These are phyloP conservation scores for Cucumis cinereus DNA, from an alignment of 306 rosid species.

Conservation along the genomic window DNA sequence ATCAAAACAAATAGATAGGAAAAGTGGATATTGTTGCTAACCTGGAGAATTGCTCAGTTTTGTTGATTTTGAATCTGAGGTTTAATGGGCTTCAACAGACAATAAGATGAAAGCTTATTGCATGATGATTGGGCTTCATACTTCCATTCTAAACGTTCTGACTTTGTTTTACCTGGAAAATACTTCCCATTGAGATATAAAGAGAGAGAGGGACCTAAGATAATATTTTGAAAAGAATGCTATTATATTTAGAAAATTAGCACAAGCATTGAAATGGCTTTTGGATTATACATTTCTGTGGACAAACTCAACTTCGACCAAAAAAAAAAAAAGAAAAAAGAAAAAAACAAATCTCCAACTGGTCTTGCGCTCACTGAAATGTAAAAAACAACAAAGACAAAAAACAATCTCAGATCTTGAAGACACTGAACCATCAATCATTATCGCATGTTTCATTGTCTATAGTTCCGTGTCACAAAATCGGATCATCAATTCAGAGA, in stretches of 20 bases:
- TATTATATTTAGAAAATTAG: not conserved
- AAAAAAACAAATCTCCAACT: not conserved
- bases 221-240: not conserved
- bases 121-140: not conserved
- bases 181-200: not conserved
- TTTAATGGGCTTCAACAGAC: not conserved
- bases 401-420: conserved; percentile 11
- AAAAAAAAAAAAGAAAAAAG: conserved; percentile 1
- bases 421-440: conserved; percentile 2
- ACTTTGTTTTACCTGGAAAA: conserved; percentile 6
- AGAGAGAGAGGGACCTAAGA: not conserved
- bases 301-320: not conserved
- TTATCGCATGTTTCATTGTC: conserved; percentile 4
- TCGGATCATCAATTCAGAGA: conserved; percentile 74
- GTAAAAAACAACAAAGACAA: not conserved
- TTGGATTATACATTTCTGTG: not conserved
- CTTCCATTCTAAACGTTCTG: not conserved
- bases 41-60: not conserved
- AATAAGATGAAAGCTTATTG: not conserved
- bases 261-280: not conserved
- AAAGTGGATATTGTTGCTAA: not conserved
- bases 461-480: conserved; percentile 75
- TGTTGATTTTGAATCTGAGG: not conserved
- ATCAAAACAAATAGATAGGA: not conserved
- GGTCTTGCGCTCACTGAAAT: not conserved